Percentiles rank a stretch among this genome's conserved stretches.
Evolutionary conservation across 2,329 filamentous ascomycete species (phyloP).

Genomic region (Didymosphaeria variabile): DNA sequence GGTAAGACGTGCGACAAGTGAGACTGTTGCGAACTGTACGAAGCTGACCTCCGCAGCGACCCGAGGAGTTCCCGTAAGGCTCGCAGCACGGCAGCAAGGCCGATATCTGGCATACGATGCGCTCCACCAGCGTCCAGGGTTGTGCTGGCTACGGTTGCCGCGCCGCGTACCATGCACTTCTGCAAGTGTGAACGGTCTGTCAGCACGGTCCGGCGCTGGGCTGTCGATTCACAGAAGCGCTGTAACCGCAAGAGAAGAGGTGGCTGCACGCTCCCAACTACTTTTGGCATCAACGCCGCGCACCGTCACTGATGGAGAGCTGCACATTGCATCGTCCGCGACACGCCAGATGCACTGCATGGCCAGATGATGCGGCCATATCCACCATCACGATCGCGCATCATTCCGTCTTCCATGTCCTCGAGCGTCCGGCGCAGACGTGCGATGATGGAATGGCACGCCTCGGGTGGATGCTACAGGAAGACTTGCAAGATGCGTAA

Average conservation of each 20-base stretch:
- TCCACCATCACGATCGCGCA: slow-evolving; percentile 11
- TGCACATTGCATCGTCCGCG: slow-evolving; percentile 12
- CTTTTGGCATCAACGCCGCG: slow-evolving; percentile 42
- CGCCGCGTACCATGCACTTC: slow-evolving; percentile 7
- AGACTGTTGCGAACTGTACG: background rate
- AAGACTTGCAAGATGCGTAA: background rate
- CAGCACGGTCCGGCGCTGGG: slow-evolving; percentile 29
- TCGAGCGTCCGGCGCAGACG: background rate
- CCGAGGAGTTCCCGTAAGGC: slow-evolving; percentile 9
- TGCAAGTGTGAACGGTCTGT: slow-evolving; percentile 21
- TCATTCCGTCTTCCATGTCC: slow-evolving; percentile 5
- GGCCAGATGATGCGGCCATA: slow-evolving; percentile 6
- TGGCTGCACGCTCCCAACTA: slow-evolving; percentile 22
- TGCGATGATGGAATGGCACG: slow-evolving; percentile 1
- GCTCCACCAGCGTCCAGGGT: slow-evolving; percentile 16
- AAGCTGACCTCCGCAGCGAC: slow-evolving; percentile 11
- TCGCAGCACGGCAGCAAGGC: background rate
- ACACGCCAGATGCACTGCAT: slow-evolving; percentile 8
- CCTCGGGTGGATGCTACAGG: background rate
- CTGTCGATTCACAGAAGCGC: slow-evolving; percentile 29
- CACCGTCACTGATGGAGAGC: slow-evolving; percentile 17
- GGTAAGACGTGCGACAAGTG: slow-evolving; percentile 5
- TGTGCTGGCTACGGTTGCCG: slow-evolving; percentile 17
- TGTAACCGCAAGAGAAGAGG: slow-evolving; percentile 36
- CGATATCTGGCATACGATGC: slow-evolving; percentile 2